phyloP scores from a whole-genome alignment of 768 basidiomycete species.

The Sistotremastrum niveocremeum region DNA sequence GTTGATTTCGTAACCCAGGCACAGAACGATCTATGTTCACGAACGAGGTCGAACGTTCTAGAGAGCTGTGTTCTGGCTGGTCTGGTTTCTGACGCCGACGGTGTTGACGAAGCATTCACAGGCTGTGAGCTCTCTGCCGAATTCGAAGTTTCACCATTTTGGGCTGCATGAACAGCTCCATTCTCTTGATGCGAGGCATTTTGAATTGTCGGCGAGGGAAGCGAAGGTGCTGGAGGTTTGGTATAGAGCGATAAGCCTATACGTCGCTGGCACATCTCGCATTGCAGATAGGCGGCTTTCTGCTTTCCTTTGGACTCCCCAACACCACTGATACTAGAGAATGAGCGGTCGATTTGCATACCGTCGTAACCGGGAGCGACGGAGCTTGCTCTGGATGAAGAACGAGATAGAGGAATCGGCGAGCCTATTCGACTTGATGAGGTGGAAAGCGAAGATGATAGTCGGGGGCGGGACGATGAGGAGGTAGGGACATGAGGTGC shows the following conservation, averaged over 20 bases:
- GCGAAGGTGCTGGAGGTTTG: slow-evolving; percentile 10
- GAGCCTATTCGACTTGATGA: slow-evolving; percentile 7
- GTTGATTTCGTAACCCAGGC: slow-evolving; percentile 43
- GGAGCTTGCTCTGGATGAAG: slow-evolving; percentile 15
- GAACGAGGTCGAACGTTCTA: slow-evolving; percentile 58
- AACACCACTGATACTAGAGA: slow-evolving; percentile 21
- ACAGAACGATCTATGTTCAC: slow-evolving; percentile 76
- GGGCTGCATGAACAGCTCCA: no score
- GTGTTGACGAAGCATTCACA: slow-evolving; percentile 10
- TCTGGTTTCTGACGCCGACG: slow-evolving; percentile 15
- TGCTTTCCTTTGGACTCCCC: slow-evolving; percentile 14
- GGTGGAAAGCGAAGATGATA: slow-evolving; percentile 1
- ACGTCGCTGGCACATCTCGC: slow-evolving; percentile 61
- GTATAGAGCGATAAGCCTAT: slow-evolving; percentile 68
- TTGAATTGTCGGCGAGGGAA: not conserved
- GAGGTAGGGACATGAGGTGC: slow-evolving; percentile 15
- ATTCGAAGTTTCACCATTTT: no score
- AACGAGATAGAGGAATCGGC: not conserved
- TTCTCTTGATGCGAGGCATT: slow-evolving; percentile 3
- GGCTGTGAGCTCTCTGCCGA: not conserved
- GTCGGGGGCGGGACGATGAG: slow-evolving; percentile 8
- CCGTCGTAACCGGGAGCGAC: slow-evolving; percentile 14
- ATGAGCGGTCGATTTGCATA: slow-evolving; percentile 18
- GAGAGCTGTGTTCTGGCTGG: slow-evolving; percentile 17
- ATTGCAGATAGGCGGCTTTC: slow-evolving; percentile 46